Conservation (phyloP, 371 early-diverging fungal genomes). For the Syncephalis plumigaleata region DNA sequence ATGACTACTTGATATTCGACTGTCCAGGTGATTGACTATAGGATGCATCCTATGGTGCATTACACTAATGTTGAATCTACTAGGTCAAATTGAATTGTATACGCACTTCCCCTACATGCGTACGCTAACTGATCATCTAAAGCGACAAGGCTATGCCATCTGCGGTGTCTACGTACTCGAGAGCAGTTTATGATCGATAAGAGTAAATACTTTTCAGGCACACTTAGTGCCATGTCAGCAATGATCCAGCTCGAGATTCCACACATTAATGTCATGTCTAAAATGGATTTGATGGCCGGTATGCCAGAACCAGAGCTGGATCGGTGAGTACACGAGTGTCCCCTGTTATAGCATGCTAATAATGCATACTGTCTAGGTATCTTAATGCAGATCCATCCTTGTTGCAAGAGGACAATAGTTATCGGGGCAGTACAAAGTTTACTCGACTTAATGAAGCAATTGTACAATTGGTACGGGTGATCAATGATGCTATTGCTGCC, state of each 20-base stretch:
- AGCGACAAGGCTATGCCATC: constrained; percentile 44
- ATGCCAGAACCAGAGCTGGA: constrained; percentile 24
- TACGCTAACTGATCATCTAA: constrained; percentile 51
- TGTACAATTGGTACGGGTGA: constrained; percentile 45
- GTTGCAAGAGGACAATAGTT: constrained; percentile 59
- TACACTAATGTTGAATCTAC: constrained; percentile 1
- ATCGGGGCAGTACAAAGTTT: constrained; percentile 47
- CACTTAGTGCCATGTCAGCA: constrained; percentile 79
- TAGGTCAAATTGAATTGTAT: constrained; percentile 94
- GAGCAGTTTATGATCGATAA: constrained; percentile 88
- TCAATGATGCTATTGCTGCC: too few relatives aligned
- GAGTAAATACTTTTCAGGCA: constrained; percentile 90
- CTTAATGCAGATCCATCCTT: constrained; percentile 78
- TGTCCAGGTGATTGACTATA: constrained; percentile 62
- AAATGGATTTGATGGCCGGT: constrained; percentile 83
- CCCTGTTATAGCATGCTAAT: too few relatives aligned
- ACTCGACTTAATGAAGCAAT: constrained; percentile 76
- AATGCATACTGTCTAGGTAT: constrained; percentile 22
- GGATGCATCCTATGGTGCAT: not conserved
- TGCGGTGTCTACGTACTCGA: constrained; percentile 92
- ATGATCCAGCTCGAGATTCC: constrained; percentile 94
- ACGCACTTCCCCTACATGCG: constrained; percentile 95
- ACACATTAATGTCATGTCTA: constrained; percentile 93
- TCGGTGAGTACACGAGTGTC: constrained; percentile 14
- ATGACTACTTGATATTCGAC: constrained; percentile 95